Base-by-base conservation (phyloP, 148 eudicot species). In the Nepenthes mirabilis region DNA sequence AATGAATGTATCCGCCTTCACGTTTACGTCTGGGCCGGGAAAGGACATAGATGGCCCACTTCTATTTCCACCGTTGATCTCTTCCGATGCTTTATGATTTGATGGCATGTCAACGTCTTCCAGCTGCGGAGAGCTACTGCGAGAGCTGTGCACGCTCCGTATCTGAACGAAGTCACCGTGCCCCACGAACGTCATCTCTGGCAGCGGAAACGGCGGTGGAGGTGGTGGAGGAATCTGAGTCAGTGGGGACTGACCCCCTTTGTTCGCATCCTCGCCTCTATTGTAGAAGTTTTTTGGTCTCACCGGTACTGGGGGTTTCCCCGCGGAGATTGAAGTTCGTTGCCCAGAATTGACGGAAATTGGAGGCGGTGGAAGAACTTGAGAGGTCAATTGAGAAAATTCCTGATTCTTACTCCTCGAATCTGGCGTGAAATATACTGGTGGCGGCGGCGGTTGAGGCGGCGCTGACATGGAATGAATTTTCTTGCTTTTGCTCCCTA, bases 1-100 rank as follows among this genome's bases (percentile, higher is more conserved):
- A 62, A 88, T 88, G 77, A 88, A 88, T 11, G 68, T 35, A 51
- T 85, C 96, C 1, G 91, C 96, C 68, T 85, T 88, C 2, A 59
- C 56, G 74, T 88, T 85, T 51, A 88, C 88, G 61, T 88, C 96
- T 40, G 91, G 91, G 72, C 91, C 82, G 11, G 84, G 86, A 49
- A 86, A 84, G 1, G 74, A 14, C 61, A 32, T 3, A 47, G 47
- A 3, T 6, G 73, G 59, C 37, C 74, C 74, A 43, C 33, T 64
- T 13, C 47, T 54, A 71, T 79, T 85, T 11, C 55, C 70, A 59
- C 71, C 79, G 69, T 71, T 79, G 61, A 55, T 67, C 37, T 36
- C 37, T 1, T 52, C 61, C 7, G 67, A 57, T 3, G 67, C 40
- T 13, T 62, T 12, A 23, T 0, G 23, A 23, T 23, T 23, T 23